Conservation (phyloP, 352 stramenopile species). For the Pythium sukuiense region DNA sequence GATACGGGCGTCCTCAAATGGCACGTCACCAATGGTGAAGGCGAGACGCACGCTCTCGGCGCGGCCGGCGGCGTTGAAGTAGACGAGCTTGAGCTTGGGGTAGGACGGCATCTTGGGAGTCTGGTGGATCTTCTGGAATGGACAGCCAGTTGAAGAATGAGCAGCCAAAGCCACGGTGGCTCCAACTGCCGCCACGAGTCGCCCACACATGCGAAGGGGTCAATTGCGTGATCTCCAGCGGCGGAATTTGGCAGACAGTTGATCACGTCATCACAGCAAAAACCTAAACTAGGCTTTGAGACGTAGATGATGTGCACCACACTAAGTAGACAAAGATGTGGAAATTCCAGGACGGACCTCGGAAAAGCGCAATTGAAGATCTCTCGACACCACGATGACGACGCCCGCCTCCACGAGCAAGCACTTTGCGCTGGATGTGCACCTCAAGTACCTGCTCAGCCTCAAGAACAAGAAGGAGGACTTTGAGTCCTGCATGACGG, state of each 20-base stretch:
- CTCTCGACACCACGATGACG: slow-evolving; percentile 3
- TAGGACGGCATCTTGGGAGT: slow-evolving; percentile 17
- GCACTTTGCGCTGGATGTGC: slow-evolving; percentile 61
- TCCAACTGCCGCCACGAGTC: neutral
- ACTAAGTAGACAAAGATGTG: neutral
- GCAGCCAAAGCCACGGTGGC: neutral
- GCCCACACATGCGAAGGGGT: neutral
- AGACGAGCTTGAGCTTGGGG: slow-evolving; percentile 36
- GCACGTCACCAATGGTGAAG: slow-evolving; percentile 33
- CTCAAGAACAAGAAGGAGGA: slow-evolving; percentile 89
- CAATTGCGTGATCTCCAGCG: slow-evolving; percentile 4
- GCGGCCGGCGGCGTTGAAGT: slow-evolving; percentile 40
- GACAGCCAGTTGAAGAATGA: slow-evolving; percentile 17
- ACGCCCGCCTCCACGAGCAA: slow-evolving; percentile 16
- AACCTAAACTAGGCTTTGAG: neutral
- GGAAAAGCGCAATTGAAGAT: neutral
- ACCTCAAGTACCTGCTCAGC: slow-evolving; percentile 77
- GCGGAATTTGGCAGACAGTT: neutral
- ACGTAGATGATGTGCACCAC: neutral
- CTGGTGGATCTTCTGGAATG: neutral
- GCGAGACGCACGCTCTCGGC: slow-evolving; percentile 38
- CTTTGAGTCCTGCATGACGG: slow-evolving; percentile 93
- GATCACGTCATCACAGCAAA: neutral
- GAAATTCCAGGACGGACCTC: neutral
- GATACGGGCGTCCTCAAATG: slow-evolving; percentile 42